Percentiles rank a stretch among this genome's conserved stretches.
Conservation (phyloP, 2,329 filamentous ascomycete species). For the Helotiales sp. region DNA sequence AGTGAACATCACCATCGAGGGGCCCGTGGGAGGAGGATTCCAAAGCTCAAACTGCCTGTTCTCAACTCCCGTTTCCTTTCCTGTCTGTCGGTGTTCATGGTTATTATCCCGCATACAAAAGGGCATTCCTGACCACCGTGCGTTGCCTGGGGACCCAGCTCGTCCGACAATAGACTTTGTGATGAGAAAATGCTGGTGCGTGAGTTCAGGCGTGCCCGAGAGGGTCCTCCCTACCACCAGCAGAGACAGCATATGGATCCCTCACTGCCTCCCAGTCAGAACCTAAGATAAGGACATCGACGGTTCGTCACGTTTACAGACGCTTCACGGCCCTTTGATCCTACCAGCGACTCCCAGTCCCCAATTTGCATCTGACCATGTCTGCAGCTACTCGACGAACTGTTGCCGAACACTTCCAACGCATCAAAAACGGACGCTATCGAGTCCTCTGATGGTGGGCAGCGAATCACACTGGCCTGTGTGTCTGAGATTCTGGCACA, state of each 20-base stretch:
- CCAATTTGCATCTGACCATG: not conserved
- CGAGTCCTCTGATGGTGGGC: not conserved
- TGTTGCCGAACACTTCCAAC: not conserved
- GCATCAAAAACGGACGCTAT: slow-evolving; percentile 9
- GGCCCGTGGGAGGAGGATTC: not conserved
- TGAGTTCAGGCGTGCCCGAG: not conserved
- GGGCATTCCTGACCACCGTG: not conserved
- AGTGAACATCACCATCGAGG: not conserved
- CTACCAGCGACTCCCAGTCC: not conserved
- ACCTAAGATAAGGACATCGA: slow-evolving; percentile 8
- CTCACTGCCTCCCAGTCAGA: slow-evolving; percentile 1
- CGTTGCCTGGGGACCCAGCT: not conserved
- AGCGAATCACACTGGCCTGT: not conserved
- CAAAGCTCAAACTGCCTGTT: not conserved
- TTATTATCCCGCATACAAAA: not conserved
- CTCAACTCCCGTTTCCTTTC: not conserved
- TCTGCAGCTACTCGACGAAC: not conserved
- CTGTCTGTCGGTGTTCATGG: not conserved
- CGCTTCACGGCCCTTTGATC: slow-evolving; percentile 4
- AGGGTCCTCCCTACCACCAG: not conserved
- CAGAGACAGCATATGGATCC: not conserved
- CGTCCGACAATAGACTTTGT: not conserved
- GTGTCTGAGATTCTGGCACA: not conserved
- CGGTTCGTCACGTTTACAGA: slow-evolving; percentile 16
- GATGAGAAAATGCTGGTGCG: not conserved